Conservation (phyloP, 75 land plant species). For the Adiantum capillusveneris region DNA sequence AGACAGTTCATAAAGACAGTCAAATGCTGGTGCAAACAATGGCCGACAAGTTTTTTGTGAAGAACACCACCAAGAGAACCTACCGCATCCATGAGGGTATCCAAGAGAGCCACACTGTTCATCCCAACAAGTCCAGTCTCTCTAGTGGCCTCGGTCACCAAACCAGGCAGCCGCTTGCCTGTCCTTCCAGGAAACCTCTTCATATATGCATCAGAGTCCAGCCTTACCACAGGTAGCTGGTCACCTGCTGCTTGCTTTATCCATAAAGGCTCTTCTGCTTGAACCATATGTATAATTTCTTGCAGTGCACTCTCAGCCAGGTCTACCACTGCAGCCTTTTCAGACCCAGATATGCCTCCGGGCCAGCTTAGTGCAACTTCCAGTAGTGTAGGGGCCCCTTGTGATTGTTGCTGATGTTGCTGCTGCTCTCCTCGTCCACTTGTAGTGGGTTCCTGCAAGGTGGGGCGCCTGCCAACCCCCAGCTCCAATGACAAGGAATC, state of each 20-base stretch:
- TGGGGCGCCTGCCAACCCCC: slow-evolving; percentile 4
- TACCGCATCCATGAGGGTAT: slow-evolving; percentile 75
- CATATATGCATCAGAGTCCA: slow-evolving; percentile 56
- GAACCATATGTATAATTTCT: slow-evolving; percentile 65
- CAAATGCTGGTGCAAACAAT: too few species aligned
- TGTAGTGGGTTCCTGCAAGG: not conserved
- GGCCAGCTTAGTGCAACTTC: slow-evolving; percentile 17
- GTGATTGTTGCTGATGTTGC: slow-evolving; percentile 3
- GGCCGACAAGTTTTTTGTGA: too few species aligned
- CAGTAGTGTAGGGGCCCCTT: slow-evolving; percentile 5
- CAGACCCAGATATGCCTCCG: slow-evolving; percentile 21
- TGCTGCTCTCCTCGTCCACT: not conserved
- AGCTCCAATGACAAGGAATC: not conserved
- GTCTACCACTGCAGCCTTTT: slow-evolving; percentile 53
- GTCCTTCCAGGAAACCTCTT: slow-evolving; percentile 42
- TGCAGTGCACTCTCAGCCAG: slow-evolving; percentile 63
- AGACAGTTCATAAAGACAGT: not conserved
- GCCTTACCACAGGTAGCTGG: slow-evolving; percentile 15
- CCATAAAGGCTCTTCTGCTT: slow-evolving; percentile 65
- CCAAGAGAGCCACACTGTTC: slow-evolving; percentile 60
- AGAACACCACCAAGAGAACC: slow-evolving; percentile 1
- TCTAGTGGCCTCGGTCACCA: slow-evolving; percentile 59
- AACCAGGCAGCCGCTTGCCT: slow-evolving; percentile 24
- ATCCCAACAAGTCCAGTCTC: slow-evolving; percentile 62
- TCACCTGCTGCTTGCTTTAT: slow-evolving; percentile 16